Base-by-base conservation (phyloP, 768 basidiomycete genomes). In the Suillus luteus region DNA sequence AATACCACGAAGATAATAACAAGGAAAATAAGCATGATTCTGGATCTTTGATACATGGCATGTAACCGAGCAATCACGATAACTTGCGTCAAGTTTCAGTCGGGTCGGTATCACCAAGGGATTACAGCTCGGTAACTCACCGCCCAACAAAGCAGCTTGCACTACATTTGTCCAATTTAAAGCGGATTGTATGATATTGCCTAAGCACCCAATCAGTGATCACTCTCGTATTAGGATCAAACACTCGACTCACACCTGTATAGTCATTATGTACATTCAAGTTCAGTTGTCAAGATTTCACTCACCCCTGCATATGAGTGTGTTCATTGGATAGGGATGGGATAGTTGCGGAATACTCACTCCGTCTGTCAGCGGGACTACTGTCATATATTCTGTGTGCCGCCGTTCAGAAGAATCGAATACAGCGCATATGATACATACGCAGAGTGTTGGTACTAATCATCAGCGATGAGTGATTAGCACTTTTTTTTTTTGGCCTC, bases 151-250 rank as follows among this genome's bases (percentile, higher is more conserved):
- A 5, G 44, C n/a, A 46, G 0, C 3, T 1, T 2, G 0, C 5
- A 5, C 44, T 1, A 12, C 0, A 46, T 4, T n/a, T 2, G 4
- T n/a, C 10, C 4, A 1, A n/a, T 11, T n/a, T 5, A 0, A 0
- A 5, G 10, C 0, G 19, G 10, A n/a, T 10, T n/a, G 10, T 3
- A 5, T 0, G 1, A 46, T 46, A 10, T 2, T 12, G 11, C 44
- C 44, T 46, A 11, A 24, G 10, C 11, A 17, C 9, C 2, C 35
- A 15, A 24, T 57, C 24, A 57, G 37, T 12, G 37, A 38, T 22
- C 2, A 11, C 2, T 8, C 22, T 57, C 37, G 22, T 11, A 46
- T 10, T 2, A 38, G 14, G 2, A 17, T 24, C 8, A 15, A 3
- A 24, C 5, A 5, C n/a, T 46, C 44, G 11, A 46, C 44, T 46